Evolutionary conservation across 371 early-diverging fungal genomes (phyloP).

Genomic region (Rhizopus sp.): DNA sequence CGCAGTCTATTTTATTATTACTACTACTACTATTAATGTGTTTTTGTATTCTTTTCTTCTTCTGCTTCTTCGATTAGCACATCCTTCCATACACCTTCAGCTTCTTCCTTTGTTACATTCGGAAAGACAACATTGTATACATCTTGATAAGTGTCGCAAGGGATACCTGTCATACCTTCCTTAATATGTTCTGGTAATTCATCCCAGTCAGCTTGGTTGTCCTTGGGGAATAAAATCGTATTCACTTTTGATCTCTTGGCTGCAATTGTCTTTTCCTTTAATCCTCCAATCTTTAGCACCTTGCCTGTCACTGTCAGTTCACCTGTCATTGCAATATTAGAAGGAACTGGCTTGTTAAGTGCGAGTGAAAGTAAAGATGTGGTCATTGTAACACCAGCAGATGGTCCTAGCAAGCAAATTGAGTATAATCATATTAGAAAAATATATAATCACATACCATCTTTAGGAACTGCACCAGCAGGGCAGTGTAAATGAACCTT

Average conservation of each 20-base stretch:
- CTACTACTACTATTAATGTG: neutral
- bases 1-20: neutral
- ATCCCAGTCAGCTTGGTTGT: slow-evolving; percentile 93
- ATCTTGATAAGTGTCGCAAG: slow-evolving; percentile 84
- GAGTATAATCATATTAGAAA: neutral
- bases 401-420: slow-evolving; percentile 66
- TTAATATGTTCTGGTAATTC: slow-evolving; percentile 90
- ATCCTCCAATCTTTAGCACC: slow-evolving; percentile 95
- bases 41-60: neutral
- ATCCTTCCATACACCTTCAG: slow-evolving; percentile 22
- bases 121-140: slow-evolving; percentile 49
- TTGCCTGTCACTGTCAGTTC: slow-evolving; percentile 97
- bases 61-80: slow-evolving; percentile 22
- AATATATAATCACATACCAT: slow-evolving; percentile 58
- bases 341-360: slow-evolving; percentile 69
- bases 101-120: slow-evolving; percentile 25
- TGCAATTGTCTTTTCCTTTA: slow-evolving; percentile 97
- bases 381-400: slow-evolving; percentile 96
- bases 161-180: slow-evolving; percentile 84
- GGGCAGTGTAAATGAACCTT: slow-evolving; percentile 95
- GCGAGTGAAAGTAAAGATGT: slow-evolving; percentile 92
- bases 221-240: slow-evolving; percentile 87
- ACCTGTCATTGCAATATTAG: slow-evolving; percentile 96
- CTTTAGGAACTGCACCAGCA: slow-evolving; percentile 97
- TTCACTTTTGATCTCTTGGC: slow-evolving; percentile 94